These are phyloP conservation scores for Dendrobium catenatum DNA, from an alignment of 106 monocot species.

Conservation along the genomic window DNA sequence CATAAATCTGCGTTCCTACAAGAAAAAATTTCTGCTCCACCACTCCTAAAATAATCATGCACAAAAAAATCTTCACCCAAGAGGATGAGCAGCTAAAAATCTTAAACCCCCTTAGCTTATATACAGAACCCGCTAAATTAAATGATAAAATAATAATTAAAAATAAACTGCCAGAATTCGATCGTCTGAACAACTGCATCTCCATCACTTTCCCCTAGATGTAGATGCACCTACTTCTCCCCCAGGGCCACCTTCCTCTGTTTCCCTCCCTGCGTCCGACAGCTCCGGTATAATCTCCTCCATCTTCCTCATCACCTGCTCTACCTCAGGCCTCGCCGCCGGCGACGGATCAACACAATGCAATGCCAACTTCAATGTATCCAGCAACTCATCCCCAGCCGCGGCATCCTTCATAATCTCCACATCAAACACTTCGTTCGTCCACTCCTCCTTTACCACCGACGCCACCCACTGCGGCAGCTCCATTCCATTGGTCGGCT, in stretches of 20 bases:
- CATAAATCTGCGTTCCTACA: too few species aligned
- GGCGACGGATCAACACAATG: constrained; percentile 44
- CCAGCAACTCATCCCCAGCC: constrained; percentile 43
- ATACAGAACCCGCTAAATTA: too few species aligned
- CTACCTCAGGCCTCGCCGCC: constrained; percentile 34
- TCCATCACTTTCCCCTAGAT: not conserved
- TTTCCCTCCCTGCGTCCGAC: not conserved
- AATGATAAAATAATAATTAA: too few species aligned
- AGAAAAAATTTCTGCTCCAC: too few species aligned
- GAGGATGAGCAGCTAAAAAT: too few species aligned
- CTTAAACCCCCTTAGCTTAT: too few species aligned
- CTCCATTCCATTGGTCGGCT: constrained; percentile 37
- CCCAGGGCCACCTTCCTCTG: not conserved
- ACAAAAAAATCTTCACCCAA: too few species aligned
- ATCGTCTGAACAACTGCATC: too few species aligned
- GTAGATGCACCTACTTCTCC: not conserved
- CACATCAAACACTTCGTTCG: constrained; percentile 51
- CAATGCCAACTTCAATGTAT: constrained; percentile 43
- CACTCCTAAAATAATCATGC: too few species aligned
- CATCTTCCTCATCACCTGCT: constrained; percentile 37
- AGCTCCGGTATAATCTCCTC: constrained; percentile 43
- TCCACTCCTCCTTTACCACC: constrained; percentile 60
- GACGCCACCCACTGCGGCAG: constrained; percentile 68
- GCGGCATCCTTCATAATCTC: constrained; percentile 45
- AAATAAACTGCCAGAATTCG: too few species aligned